A percentile compares a stretch with the other conserved stretches of the same genome.
Conservation (phyloP, 345 rosid species). For the Rhizophora mangle region DNA sequence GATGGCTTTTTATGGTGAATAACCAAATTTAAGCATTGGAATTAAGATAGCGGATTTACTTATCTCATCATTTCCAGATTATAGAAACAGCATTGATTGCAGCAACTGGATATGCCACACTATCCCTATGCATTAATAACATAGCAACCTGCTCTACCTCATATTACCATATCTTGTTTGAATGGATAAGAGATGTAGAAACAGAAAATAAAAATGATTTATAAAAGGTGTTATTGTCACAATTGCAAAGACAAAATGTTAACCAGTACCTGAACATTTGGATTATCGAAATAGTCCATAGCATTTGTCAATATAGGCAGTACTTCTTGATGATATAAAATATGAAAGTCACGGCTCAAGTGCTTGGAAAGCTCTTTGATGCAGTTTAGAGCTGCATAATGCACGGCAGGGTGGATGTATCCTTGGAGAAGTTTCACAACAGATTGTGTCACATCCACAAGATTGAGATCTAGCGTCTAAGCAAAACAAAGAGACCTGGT, state of each 20-base stretch:
- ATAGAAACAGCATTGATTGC: too few relatives aligned
- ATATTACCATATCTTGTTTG: neutral
- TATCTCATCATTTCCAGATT: too few relatives aligned
- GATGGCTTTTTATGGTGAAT: too few relatives aligned
- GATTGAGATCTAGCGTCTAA: neutral
- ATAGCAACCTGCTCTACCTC: too few relatives aligned
- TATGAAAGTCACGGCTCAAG: constrained; percentile 5
- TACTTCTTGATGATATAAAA: neutral
- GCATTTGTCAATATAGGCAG: constrained; percentile 8
- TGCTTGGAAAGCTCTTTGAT: neutral
- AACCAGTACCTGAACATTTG: constrained; percentile 7
- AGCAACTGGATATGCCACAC: too few relatives aligned
- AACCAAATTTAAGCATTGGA: too few relatives aligned
- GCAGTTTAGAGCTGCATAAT: constrained; percentile 4
- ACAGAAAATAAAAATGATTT: neutral
- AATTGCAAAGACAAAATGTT: too few relatives aligned
- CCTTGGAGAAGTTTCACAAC: neutral
- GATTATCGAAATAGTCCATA: constrained; percentile 6
- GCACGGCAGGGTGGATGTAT: constrained; percentile 2
- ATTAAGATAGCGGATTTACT: too few relatives aligned
- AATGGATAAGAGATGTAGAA: neutral
- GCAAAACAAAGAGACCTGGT: neutral
- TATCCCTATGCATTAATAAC: too few relatives aligned
- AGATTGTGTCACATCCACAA: neutral
- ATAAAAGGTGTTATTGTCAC: too few relatives aligned